Percentiles rank a stretch among this genome's conserved stretches.
phyloP scores from a whole-genome alignment of 352 stramenopile species.

The Pythium brassicae region DNA sequence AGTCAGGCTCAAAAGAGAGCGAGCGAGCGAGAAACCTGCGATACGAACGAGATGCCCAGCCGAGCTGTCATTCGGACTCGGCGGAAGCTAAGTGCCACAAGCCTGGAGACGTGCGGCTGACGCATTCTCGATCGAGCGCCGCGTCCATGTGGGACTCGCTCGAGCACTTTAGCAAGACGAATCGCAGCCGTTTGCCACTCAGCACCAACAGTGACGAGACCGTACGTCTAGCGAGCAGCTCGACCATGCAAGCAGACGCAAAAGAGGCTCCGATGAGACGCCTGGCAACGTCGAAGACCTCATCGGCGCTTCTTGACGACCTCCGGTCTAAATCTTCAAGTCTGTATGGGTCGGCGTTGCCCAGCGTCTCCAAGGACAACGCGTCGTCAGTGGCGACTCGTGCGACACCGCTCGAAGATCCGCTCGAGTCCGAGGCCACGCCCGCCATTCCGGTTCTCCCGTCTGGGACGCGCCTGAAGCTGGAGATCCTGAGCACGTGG shows the following conservation, averaged over 20 bases:
- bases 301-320: constrained; percentile 10
- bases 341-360: not conserved
- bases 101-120: not conserved
- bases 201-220: not conserved
- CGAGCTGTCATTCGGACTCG: not conserved
- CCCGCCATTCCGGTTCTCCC: constrained; percentile 61
- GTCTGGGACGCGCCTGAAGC: constrained; percentile 41
- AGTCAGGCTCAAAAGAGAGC: not conserved
- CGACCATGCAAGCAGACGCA: not conserved
- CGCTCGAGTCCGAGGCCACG: not conserved
- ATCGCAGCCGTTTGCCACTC: constrained; percentile 41
- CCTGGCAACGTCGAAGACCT: constrained; percentile 4
- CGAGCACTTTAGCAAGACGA: constrained; percentile 81
- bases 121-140: not conserved
- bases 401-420: not conserved
- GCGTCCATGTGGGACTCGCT: constrained; percentile 57
- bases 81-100: not conserved
- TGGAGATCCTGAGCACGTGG: constrained; percentile 87
- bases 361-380: not conserved
- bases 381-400: not conserved
- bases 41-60: not conserved
- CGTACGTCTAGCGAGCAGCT: not conserved
- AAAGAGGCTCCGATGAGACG: constrained; percentile 1
- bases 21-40: not conserved
- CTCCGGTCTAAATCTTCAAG: constrained; percentile 4